Evolutionary conservation across 2,329 filamentous ascomycete genomes (phyloP).

Genomic region (Penicillium paneum): DNA sequence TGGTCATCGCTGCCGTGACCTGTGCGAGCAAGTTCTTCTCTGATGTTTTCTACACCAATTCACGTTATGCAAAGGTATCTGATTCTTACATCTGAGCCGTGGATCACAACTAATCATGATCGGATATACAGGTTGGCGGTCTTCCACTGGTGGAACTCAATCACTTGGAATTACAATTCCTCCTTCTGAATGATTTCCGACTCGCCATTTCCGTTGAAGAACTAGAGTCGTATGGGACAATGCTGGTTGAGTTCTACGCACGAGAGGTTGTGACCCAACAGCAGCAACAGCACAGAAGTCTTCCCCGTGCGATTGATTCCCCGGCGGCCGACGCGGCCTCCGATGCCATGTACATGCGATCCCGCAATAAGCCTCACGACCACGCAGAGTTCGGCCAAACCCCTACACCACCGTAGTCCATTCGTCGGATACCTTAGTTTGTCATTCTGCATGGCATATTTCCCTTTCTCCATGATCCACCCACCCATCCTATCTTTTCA

Average conservation of each 20-base stretch:
- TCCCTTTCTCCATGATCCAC: neutral
- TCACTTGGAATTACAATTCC: constrained; percentile 91
- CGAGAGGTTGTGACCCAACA: constrained; percentile 74
- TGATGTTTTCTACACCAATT: constrained; percentile 98
- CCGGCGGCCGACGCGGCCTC: constrained; percentile 20
- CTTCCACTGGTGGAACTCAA: constrained; percentile 89
- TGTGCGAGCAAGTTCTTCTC: constrained; percentile 99
- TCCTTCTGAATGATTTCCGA: constrained; percentile 92
- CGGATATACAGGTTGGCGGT: constrained; percentile 71
- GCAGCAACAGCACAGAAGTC: constrained; percentile 17
- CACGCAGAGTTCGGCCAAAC: constrained; percentile 31
- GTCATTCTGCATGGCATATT: neutral
- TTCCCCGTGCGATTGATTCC: constrained; percentile 19
- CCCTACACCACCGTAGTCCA: constrained; percentile 33
- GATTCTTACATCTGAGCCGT: neutral
- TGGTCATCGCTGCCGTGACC: constrained; percentile 95
- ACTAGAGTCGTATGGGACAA: constrained; percentile 93
- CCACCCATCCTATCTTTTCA: neutral
- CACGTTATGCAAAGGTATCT: constrained; percentile 93
- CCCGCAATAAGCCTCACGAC: constrained; percentile 25
- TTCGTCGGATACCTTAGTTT: neutral
- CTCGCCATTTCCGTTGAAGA: constrained; percentile 92
- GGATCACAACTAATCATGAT: neutral
- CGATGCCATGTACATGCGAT: constrained; percentile 36
- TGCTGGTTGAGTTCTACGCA: constrained; percentile 97